A percentile compares a stretch with the other conserved stretches of the same genome.
Evolutionary conservation across 257 asterid genomes (phyloP).

Genomic region (Leptodermis oblonga): DNA sequence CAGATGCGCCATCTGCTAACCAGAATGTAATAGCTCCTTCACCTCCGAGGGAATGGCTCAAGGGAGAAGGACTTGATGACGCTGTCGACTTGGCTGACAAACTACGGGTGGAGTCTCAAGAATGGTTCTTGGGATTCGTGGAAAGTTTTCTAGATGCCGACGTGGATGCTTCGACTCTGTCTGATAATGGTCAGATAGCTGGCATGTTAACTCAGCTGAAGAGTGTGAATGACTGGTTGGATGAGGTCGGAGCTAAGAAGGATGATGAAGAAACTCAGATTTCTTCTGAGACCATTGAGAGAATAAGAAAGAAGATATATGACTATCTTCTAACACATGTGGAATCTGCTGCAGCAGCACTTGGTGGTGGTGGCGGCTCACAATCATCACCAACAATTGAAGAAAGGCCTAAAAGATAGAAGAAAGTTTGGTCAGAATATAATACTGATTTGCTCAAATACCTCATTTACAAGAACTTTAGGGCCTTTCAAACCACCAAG

Average conservation of each 20-base stretch:
- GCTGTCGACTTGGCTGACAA: constrained; percentile 81
- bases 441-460: background rate
- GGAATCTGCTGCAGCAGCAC: constrained; percentile 95
- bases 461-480: constrained; percentile 2
- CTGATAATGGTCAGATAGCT: constrained; percentile 89
- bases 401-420: constrained; percentile 53
- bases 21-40: constrained; percentile 41
- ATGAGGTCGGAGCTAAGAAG: constrained; percentile 60
- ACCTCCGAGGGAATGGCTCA: constrained; percentile 75
- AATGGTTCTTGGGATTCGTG: constrained; percentile 89
- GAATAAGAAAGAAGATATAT: constrained; percentile 90
- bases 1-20: constrained; percentile 37
- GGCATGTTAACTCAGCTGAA: constrained; percentile 91
- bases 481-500: constrained; percentile 18
- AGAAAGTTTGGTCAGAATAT: constrained; percentile 7
- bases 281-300: constrained; percentile 58
- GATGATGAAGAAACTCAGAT: constrained; percentile 55
- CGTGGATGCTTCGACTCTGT: constrained; percentile 64
- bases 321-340: constrained; percentile 96
- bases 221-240: constrained; percentile 96
- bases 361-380: constrained; percentile 65
- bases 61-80: constrained; percentile 79
- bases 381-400: constrained; percentile 45
- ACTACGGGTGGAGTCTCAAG: constrained; percentile 69
- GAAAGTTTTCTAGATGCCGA: constrained; percentile 91